Evolutionary conservation across 2,329 filamentous ascomycete species (phyloP).

Genomic region (Tolypocladium guangdongense): DNA sequence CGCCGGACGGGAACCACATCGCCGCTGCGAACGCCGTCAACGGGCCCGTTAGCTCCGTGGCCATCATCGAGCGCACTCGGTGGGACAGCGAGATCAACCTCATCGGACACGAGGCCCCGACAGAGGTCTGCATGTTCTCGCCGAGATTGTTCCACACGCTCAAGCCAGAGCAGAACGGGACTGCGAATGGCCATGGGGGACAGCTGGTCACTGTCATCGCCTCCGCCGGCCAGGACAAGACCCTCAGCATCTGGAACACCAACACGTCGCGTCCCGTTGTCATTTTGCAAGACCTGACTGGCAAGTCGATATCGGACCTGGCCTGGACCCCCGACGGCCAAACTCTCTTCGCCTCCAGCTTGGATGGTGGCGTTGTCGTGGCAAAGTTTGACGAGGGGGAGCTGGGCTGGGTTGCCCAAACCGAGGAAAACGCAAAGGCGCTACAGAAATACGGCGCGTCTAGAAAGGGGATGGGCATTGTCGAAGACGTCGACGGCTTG

Average conservation of each 20-base stretch:
- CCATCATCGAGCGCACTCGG: conserved; percentile 80
- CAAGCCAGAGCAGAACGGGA: conserved; percentile 46
- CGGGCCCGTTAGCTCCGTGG: conserved; percentile 91
- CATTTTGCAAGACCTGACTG: conserved; percentile 77
- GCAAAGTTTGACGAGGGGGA: conserved; percentile 78
- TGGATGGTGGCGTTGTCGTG: conserved; percentile 80
- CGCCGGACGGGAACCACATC: conserved; percentile 92
- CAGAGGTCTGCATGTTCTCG: conserved; percentile 95
- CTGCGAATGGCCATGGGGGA: conserved; percentile 30
- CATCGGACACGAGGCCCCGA: conserved; percentile 92
- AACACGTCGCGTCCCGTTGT: conserved; percentile 86
- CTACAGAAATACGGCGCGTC: conserved; percentile 87
- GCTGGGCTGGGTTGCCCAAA: conserved; percentile 74
- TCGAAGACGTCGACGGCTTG: conserved; percentile 84
- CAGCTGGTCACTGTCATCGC: conserved; percentile 82
- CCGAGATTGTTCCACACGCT: conserved; percentile 74
- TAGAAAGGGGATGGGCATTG: conserved; percentile 76
- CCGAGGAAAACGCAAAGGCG: conserved; percentile 85
- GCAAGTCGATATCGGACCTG: conserved; percentile 88
- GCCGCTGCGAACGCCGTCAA: conserved; percentile 96
- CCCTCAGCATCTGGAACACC: conserved; percentile 94
- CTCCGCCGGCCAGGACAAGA: conserved; percentile 93
- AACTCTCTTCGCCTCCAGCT: conserved; percentile 71
- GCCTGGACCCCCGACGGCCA: conserved; percentile 90
- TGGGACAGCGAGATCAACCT: conserved; percentile 98